Base-by-base conservation (phyloP, 2,329 filamentous ascomycete genomes). In the Lecanicillium sp. region DNA sequence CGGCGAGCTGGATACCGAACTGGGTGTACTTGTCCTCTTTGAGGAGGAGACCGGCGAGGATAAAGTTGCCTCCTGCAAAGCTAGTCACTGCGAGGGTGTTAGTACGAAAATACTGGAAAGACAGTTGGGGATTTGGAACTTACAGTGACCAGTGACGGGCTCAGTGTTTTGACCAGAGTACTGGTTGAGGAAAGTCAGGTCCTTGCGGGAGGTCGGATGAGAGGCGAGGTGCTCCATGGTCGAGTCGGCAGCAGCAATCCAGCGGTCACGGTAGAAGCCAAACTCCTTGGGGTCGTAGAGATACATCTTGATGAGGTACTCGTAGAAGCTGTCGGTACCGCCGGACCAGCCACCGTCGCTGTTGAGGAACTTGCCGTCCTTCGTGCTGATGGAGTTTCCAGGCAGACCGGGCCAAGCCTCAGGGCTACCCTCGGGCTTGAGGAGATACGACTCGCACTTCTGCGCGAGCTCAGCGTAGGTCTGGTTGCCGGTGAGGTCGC, bases 271-370 rank as follows among this genome's bases (percentile, higher is more conserved):
- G 67, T 91, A 89, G 3, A 64, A 52, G 2, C 59, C 65, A 58
- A 86, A 94, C 3, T 79, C 74, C 5, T 63, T 56, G 0, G 79
- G 73, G 60, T 91, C 84, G 62, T 94, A 94, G 47, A 91, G 66
- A 56, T 83, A 93, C 87, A 94, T 93, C 71, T 95, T 95, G 64
- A 95, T 84, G 19, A 95, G 77, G 60, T 95, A 95, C 67, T 95
- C 49, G 33, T 51, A 51, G 66, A 83, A 90, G 21, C 81, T 87
- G 64, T 91, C 87, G 32, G 75, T 76, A 5, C 86, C 85, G 46
- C 84, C 86, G 43, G 78, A 76, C 87, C 87, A 93, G 27, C 85
- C 84, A 42, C 87, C 87, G 2, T 53, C 57, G 11, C 75, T 74
- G 58, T 90, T 78, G 17, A 76, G 55, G 55, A 91, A 90, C 10